Conservation (phyloP, 805 yeast genomes). For the Teunomyces gatunensis region DNA sequence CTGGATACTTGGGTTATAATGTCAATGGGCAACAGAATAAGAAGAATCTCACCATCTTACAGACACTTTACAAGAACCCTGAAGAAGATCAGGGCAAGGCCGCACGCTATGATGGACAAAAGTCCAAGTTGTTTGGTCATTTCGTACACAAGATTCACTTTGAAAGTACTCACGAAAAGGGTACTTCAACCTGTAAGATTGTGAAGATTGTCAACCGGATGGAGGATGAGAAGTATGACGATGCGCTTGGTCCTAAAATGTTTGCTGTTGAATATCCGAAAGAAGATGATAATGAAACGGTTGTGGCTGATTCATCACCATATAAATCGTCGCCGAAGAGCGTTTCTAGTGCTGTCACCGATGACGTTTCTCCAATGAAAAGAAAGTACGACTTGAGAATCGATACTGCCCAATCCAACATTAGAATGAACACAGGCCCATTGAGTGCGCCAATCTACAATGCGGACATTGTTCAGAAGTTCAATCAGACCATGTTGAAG, state of each 20-base stretch:
- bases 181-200: constrained; percentile 10
- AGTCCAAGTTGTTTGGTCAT: constrained; percentile 17
- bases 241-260: not conserved
- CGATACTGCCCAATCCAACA: constrained; percentile 16
- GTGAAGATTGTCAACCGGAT: constrained; percentile 9
- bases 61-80: constrained; percentile 26
- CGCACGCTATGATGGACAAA: constrained; percentile 3
- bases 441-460: constrained; percentile 36
- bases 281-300: constrained; percentile 38
- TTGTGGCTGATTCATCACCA: constrained; percentile 42
- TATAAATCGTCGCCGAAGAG: constrained; percentile 21
- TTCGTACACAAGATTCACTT: constrained; percentile 24
- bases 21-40: constrained; percentile 27
- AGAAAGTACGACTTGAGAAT: constrained; percentile 13
- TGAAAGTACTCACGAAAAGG: constrained; percentile 7
- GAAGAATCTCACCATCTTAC: constrained; percentile 26
- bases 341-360: not conserved
- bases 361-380: constrained; percentile 14
- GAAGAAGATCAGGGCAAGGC: constrained; percentile 5
- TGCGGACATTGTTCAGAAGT: constrained; percentile 23
- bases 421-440: constrained; percentile 21
- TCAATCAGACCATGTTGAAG: constrained; percentile 12
- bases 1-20: constrained; percentile 35
- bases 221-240: constrained; percentile 5
- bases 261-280: not conserved